These are phyloP conservation scores for Inga leiocalycina DNA, from an alignment of 306 rosid species.

Conservation along the genomic window DNA sequence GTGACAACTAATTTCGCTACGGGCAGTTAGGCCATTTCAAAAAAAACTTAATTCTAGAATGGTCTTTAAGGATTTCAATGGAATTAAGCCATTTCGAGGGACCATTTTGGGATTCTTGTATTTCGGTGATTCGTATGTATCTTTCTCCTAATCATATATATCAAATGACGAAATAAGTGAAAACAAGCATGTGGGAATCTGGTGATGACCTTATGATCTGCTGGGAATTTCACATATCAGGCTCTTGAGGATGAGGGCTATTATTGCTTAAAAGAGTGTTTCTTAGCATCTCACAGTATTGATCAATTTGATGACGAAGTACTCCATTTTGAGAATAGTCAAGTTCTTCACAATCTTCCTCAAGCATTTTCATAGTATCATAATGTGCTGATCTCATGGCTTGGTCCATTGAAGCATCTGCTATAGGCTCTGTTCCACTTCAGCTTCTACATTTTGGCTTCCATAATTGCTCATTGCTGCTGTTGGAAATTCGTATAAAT, in stretches of 20 bases:
- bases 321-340: slow-evolving; percentile 7
- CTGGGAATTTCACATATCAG: not conserved
- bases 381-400: slow-evolving; percentile 12
- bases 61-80: too few species aligned
- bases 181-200: not conserved
- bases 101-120: too few species aligned
- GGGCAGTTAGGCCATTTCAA: too few species aligned
- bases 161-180: not conserved
- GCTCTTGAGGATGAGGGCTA: not conserved
- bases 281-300: slow-evolving; percentile 24
- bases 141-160: too few species aligned
- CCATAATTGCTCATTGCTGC: slow-evolving; percentile 13
- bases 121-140: too few species aligned
- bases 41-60: too few species aligned
- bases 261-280: not conserved
- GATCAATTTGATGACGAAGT: slow-evolving; percentile 24
- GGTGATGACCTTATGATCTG: slow-evolving; percentile 19
- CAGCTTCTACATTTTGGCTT: slow-evolving; percentile 25
- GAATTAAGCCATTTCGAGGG: too few species aligned
- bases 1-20: too few species aligned
- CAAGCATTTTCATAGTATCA: slow-evolving; percentile 31
- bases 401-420: slow-evolving; percentile 29
- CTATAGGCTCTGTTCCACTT: not conserved
- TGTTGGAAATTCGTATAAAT: slow-evolving; percentile 9
- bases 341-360: slow-evolving; percentile 33